Base-by-base conservation (phyloP, 2,329 filamentous ascomycete species). In the Aspergillus felis region DNA sequence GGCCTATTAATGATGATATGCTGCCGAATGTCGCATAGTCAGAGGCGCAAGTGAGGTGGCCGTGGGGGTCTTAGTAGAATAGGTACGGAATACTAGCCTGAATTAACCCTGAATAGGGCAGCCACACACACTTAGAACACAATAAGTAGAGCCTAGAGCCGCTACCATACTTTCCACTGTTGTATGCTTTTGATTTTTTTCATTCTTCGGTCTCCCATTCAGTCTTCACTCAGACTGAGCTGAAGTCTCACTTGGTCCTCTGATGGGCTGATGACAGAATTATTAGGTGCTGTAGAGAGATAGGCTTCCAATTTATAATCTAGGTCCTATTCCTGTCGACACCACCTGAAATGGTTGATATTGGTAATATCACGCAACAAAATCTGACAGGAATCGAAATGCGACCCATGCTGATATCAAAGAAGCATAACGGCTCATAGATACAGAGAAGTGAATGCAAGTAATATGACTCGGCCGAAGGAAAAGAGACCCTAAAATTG, bases 361-460 rank as follows among this genome's bases (percentile, higher is more conserved):
- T 38, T n/a, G 32, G 32, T 38, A 38, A 38, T 38, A 38, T 17
- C 41, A 22, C 22, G n/a, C 41, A 44, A 44, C 41, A 17, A 38
- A 17, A 38, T 38, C 32, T 38, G 32, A 7, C 32, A 38, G 32
- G 32, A 14, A 38, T 38, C 32, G 14, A 14, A 17, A 14, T 35
- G 32, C 32, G 14, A 35, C 6, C 32, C 32, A 35, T 17, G 32
- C 3, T 38, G 44, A 47, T 47, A 25, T 47, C 44, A 47, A 54
- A 35, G 20, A 28, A 48, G 25, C 38, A 58, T 56, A 56, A 28
- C 51, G 54, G 54, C 47, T 59, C 64, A 69, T 68, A 68, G 52
- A 58, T 68, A 68, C 66, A 69, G 60, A 60, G 60, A 67, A 66
- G 14, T 51, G 48, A 17, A 57, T 38, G 41, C 20, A 57, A 57